Evolutionary conservation across 1,139 yeast species (phyloP).

Genomic region (Candida neerlandica): DNA sequence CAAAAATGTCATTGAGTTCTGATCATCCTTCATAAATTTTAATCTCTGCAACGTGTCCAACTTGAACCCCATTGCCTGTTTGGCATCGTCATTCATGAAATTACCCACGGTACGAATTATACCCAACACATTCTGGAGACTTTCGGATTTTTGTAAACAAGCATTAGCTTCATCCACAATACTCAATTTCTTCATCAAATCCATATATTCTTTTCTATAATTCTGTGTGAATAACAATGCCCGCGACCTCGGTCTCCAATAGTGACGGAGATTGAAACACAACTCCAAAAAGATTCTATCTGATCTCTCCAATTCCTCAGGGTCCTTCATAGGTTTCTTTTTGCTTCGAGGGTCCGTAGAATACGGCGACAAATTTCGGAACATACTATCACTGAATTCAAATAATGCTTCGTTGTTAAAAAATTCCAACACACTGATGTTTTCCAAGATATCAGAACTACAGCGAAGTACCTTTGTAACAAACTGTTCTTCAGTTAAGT

Average conservation of each 20-base stretch:
- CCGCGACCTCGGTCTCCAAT: constrained; percentile 87
- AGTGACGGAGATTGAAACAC: constrained; percentile 73
- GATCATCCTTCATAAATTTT: constrained; percentile 81
- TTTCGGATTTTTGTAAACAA: constrained; percentile 61
- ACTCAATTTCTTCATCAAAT: constrained; percentile 63
- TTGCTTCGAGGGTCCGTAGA: constrained; percentile 48
- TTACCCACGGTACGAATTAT: constrained; percentile 87
- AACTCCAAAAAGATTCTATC: constrained; percentile 80
- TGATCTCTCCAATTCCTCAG: constrained; percentile 69
- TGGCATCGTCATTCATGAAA: constrained; percentile 84
- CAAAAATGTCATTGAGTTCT: constrained; percentile 76
- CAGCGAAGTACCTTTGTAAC: constrained; percentile 70
- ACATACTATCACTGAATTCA: constrained; percentile 68
- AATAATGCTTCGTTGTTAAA: constrained; percentile 71
- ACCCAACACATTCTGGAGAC: constrained; percentile 67
- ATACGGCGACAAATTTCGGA: constrained; percentile 74
- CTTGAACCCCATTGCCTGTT: constrained; percentile 83
- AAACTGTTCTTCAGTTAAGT: constrained; percentile 61
- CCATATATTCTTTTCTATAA: constrained; percentile 73
- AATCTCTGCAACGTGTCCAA: constrained; percentile 80
- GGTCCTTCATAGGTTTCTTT: constrained; percentile 56
- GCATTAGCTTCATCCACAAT: constrained; percentile 68
- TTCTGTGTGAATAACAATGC: constrained; percentile 70
- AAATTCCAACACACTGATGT: constrained; percentile 77
- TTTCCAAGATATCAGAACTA: constrained; percentile 67